Base-by-base conservation (phyloP, 2,329 filamentous ascomycete species). In the Nothopassalora personata region DNA sequence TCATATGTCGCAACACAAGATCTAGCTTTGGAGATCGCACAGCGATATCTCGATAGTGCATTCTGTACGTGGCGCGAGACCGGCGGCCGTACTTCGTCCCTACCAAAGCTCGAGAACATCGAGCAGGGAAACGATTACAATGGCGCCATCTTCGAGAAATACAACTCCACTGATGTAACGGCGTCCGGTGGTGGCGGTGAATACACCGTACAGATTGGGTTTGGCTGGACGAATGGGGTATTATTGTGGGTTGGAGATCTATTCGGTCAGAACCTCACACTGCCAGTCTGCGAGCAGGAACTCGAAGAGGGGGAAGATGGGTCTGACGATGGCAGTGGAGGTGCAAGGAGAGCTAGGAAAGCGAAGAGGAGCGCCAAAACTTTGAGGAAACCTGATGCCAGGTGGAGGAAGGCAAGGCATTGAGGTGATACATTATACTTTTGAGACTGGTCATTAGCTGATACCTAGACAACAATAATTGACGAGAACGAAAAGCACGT, bases 141-240 rank as follows among this genome's bases (percentile, higher is more conserved):
- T 1, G 86, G 86, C 23, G 83, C 82, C 69, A 88, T 89, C 77
- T 89, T 88, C 69, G 86, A 89, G 71, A 88, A 88, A 77, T 88
- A 88, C 68, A 77, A 76, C 11, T 83, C 86, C 64, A 81, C 81
- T 58, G 73, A 81, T 7, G 84, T 80, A 49, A 85, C 86, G 62
- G 81, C 79, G 0, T 83, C 82, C 1, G 86, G 86, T 30, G 76
- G 83, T 6, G 86, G 86, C 5, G 86, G 86, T 63, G 86, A 88
- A 75, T 88, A 88, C 70, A 80, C 82, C 56, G 86, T 88, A 5
- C 86, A 87, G 2, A 83, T 87, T 73, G 86, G 86, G 1, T 89
- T 89, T 65, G 86, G 86, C 6, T 89, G 86, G 86, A 84, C 83
- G 0, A 88, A 88, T 64, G 86, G 86, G 31, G 85, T 88, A 54